Evolutionary conservation across 768 basidiomycete species (phyloP), one percentile per base, ranked within the genome.

Genomic region (Trametopsis cervina): DNA sequence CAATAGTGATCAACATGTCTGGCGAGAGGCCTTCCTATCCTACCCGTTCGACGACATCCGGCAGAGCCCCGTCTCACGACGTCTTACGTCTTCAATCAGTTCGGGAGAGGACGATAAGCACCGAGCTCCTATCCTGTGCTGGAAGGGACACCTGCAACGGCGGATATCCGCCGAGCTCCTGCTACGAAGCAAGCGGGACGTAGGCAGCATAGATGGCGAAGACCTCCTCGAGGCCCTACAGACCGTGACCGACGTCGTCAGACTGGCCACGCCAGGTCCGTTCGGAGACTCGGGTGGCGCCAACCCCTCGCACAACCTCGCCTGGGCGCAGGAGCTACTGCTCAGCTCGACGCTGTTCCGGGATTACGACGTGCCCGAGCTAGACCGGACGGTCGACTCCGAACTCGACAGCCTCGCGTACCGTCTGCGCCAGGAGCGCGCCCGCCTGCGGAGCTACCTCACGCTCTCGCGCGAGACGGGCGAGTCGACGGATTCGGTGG

Each of bases 11-110:
- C 73, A 75, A 40, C 76, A 78, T 58, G 71, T 89, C 35, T 89
- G 85, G 85, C 78, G 80, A 45, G 67, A 75, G 44, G 67, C 87
- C 44, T 86, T 82, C 63, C 73, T 83, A 33, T 47, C 50, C 6
- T 63, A 64, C 40, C 71, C 75, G 4, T 87, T 85, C 61, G 87
- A 89, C 58, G 77, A 83, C 56, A 82, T 83, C n/a, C 69, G 77
- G 13, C 48, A 60, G 36, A 13, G 38, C 2, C 36, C 58, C 66
- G 37, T 7, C 44, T 21, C 38, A 21, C 44, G 23, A 11, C 11
- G 39, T 15, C 22, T 18, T 10, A 12, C 21, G 18, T 20, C 24
- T 22, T 26, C 44, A n/a, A 49, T 42, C 13, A 40, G 39, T 18
- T 22, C 10, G 21, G n/a, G 18, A 7, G 42, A 57, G 55, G 18